phyloP scores from a whole-genome alignment of 2,329 filamentous ascomycete genomes.

The Coleophoma crateriformis region DNA sequence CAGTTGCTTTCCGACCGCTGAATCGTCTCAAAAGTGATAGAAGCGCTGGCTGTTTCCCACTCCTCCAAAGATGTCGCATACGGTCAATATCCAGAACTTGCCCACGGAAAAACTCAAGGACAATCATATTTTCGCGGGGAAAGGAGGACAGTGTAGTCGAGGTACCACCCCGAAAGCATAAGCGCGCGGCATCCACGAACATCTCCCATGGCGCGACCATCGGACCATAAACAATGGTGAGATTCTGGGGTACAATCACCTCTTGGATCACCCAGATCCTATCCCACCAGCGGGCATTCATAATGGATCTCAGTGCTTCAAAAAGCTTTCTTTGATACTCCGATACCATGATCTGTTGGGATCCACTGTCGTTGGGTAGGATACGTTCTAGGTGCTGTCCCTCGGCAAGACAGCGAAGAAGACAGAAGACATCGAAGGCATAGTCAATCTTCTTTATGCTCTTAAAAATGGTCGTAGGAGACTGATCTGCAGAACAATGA shows the following conservation, averaged over 20 bases:
- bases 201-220: not conserved
- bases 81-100: slow-evolving; percentile 7
- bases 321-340: not conserved
- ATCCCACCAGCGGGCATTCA: not conserved
- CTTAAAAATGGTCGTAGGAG: not conserved
- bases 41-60: not conserved
- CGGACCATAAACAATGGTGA: not conserved
- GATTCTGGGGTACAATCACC: not conserved
- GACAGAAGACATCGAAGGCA: not conserved
- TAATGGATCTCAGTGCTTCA: not conserved
- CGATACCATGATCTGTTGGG: not conserved
- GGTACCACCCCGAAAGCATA: too few species aligned
- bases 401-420: not conserved
- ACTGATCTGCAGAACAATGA: not conserved
- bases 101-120: slow-evolving; percentile 3
- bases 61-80: slow-evolving; percentile 1
- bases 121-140: not conserved
- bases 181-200: not conserved
- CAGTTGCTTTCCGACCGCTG: slow-evolving; percentile 5
- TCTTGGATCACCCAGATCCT: not conserved
- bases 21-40: slow-evolving; percentile 6
- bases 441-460: not conserved
- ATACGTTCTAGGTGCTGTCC: not conserved
- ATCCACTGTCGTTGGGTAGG: not conserved
- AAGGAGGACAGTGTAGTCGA: too few species aligned